A percentile compares a stretch with the other conserved stretches of the same genome.
phyloP scores from a whole-genome alignment of 805 yeast genomes.

The Wickerhamiella occidentalis region DNA sequence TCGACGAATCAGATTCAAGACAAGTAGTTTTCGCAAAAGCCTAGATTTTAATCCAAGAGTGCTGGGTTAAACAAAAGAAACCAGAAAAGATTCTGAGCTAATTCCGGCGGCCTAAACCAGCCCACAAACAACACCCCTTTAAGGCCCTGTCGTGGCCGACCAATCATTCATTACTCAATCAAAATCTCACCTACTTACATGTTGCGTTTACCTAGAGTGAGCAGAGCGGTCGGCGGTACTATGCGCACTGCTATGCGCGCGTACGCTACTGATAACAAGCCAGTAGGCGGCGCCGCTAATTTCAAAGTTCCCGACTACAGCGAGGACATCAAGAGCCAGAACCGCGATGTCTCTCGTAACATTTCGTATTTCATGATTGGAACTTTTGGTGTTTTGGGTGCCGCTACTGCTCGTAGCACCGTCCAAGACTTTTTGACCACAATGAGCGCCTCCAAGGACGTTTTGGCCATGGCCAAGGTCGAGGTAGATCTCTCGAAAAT shows the following conservation, averaged over 20 bases:
- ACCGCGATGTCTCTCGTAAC: conserved; percentile 69
- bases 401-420: conserved; percentile 93
- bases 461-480: conserved; percentile 97
- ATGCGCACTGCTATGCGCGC: conserved; percentile 8
- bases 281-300: conserved; percentile 36
- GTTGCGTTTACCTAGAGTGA: conserved; percentile 14
- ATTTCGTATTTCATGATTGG: conserved; percentile 97
- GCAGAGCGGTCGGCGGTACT: conserved; percentile 8
- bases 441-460: conserved; percentile 97
- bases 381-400: conserved; percentile 75
- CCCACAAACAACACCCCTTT: background rate
- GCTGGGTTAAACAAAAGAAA: no score
- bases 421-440: conserved; percentile 82
- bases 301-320: conserved; percentile 88
- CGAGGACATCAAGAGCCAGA: conserved; percentile 59
- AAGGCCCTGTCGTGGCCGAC: background rate
- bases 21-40: no score
- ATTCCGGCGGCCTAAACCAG: no score
- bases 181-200: conserved; percentile 10
- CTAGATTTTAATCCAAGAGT: no score
- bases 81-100: no score
- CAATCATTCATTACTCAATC: conserved; percentile 11
- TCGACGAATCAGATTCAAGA: background rate
- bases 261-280: conserved; percentile 18
- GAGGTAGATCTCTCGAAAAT: conserved; percentile 88